Conservation (phyloP, 2,329 filamentous ascomycete species). For the Didymella keratinophila region DNA sequence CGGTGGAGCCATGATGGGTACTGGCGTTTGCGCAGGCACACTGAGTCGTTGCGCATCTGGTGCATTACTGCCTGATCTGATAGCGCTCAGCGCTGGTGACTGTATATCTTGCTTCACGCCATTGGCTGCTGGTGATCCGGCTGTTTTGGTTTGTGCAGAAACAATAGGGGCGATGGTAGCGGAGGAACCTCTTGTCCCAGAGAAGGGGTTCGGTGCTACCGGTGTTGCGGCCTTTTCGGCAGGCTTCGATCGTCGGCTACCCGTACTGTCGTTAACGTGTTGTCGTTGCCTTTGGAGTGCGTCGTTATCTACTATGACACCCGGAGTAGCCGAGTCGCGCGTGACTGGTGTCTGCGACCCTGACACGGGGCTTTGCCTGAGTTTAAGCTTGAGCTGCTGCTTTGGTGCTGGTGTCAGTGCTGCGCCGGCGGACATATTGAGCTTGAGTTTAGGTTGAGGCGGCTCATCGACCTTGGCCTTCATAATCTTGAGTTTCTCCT, state of each 20-base stretch:
- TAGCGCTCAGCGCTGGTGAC: slow-evolving; percentile 54
- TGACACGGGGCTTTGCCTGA: slow-evolving; percentile 52
- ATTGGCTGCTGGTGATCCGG: slow-evolving; percentile 43
- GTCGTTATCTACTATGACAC: slow-evolving; percentile 63
- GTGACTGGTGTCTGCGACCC: slow-evolving; percentile 51
- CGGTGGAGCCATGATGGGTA: slow-evolving; percentile 52
- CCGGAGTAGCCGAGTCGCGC: slow-evolving; percentile 55
- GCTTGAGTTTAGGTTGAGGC: slow-evolving; percentile 77
- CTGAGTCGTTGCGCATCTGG: slow-evolving; percentile 45
- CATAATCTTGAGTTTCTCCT: slow-evolving; percentile 72
- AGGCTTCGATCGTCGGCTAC: slow-evolving; percentile 45
- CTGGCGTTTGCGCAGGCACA: slow-evolving; percentile 42
- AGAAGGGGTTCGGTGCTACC: slow-evolving; percentile 39
- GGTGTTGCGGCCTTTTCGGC: slow-evolving; percentile 40
- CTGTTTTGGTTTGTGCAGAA: slow-evolving; percentile 42
- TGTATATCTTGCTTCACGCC: slow-evolving; percentile 53
- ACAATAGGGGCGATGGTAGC: slow-evolving; percentile 32
- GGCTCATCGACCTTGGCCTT: slow-evolving; percentile 77
- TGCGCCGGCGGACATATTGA: slow-evolving; percentile 68
- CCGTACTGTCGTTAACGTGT: slow-evolving; percentile 60
- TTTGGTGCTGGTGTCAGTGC: slow-evolving; percentile 37
- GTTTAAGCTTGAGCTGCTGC: slow-evolving; percentile 70
- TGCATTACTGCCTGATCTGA: slow-evolving; percentile 48
- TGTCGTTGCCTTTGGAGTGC: slow-evolving; percentile 62
- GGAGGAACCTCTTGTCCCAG: slow-evolving; percentile 35